Conservation (phyloP, 2,329 filamentous ascomycete species). For the Beauveria sp. region DNA sequence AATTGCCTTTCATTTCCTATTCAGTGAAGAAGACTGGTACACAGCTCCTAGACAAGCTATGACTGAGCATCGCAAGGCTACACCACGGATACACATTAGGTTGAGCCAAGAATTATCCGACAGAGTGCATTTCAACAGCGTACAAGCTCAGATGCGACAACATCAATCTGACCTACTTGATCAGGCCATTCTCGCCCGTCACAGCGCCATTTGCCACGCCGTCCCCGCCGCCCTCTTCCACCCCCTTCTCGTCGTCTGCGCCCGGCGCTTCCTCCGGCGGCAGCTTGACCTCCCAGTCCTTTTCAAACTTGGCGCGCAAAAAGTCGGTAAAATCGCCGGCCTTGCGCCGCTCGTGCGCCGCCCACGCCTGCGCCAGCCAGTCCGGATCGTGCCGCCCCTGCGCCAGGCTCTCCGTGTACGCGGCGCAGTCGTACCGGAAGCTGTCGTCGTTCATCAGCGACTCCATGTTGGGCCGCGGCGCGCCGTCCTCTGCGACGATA, state of each 20-base stretch:
- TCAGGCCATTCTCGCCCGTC: neutral
- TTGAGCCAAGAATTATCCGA: too few relatives aligned
- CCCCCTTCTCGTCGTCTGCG: neutral
- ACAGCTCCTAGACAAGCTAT: too few relatives aligned
- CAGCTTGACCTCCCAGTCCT: constrained; percentile 39
- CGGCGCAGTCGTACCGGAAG: constrained; percentile 39
- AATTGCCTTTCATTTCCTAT: too few relatives aligned
- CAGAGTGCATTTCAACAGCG: too few relatives aligned
- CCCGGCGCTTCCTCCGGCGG: constrained; percentile 18
- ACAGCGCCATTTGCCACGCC: neutral
- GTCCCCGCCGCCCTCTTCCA: neutral
- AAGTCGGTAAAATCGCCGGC: constrained; percentile 43
- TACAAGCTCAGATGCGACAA: neutral
- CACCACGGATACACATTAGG: too few relatives aligned
- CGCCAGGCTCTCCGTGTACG: constrained; percentile 37
- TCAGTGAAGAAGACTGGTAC: too few relatives aligned
- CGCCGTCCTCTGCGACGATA: constrained; percentile 18
- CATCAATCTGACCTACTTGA: neutral
- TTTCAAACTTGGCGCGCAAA: constrained; percentile 35
- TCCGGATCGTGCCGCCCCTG: constrained; percentile 42
- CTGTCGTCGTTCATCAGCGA: constrained; percentile 39
- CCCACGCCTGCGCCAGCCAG: constrained; percentile 46
- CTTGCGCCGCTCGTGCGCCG: constrained; percentile 40
- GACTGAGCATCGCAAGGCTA: too few relatives aligned
- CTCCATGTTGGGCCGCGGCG: constrained; percentile 33